Evolutionary conservation across 1,139 yeast species (phyloP).

Genomic region (Yamadazyma songkhlaensis): DNA sequence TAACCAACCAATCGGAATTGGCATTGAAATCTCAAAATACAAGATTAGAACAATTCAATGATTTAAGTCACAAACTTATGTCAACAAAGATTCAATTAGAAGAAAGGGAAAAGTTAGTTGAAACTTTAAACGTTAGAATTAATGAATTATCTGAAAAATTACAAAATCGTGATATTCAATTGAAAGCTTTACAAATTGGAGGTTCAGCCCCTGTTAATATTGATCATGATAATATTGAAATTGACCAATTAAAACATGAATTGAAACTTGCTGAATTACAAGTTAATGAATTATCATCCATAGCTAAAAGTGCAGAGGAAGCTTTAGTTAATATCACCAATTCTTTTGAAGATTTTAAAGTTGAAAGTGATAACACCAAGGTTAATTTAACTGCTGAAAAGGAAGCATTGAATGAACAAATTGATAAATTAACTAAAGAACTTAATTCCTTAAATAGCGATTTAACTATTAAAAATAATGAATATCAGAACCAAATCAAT

Average conservation of each 20-base stretch:
- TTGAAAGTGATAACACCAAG: constrained; percentile 18
- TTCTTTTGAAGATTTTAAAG: constrained; percentile 35
- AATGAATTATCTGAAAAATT: constrained; percentile 16
- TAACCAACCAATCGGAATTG: constrained; percentile 50
- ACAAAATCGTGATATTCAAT: constrained; percentile 15
- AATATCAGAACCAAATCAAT: constrained; percentile 18
- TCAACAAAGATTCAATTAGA: constrained; percentile 38
- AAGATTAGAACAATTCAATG: constrained; percentile 60
- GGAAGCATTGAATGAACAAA: constrained; percentile 19
- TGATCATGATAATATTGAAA: constrained; percentile 19
- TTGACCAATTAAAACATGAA: constrained; percentile 35
- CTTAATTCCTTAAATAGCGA: constrained; percentile 16
- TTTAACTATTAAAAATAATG: constrained; percentile 14
- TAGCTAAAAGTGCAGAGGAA: constrained; percentile 42
- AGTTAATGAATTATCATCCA: constrained; percentile 34
- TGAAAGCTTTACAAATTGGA: constrained; percentile 15
- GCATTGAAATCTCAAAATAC: constrained; percentile 64
- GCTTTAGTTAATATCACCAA: constrained; percentile 38
- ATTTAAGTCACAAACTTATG: constrained; percentile 43
- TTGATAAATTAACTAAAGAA: constrained; percentile 16
- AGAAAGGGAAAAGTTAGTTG: constrained; percentile 27
- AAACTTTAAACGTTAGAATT: constrained; percentile 24
- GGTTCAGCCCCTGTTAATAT: constrained; percentile 6
- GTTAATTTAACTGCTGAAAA: constrained; percentile 4
- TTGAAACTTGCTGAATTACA: constrained; percentile 37